phyloP scores from a whole-genome alignment of 2,329 filamentous ascomycete genomes.

The Pseudogymnoascus sp. region DNA sequence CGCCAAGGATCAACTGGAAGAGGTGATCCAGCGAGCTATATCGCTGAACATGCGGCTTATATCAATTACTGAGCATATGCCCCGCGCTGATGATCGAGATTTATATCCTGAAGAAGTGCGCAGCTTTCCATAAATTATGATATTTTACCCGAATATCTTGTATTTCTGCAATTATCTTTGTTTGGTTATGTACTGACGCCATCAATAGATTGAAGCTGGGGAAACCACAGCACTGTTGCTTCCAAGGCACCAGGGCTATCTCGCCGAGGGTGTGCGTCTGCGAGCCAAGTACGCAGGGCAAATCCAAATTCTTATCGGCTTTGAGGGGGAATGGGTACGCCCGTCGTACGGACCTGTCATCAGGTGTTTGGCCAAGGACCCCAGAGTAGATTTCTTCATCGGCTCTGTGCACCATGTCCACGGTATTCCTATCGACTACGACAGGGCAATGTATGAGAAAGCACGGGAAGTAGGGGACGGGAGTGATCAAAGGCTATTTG shows the following conservation, averaged over 20 bases:
- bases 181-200: constrained; percentile 12
- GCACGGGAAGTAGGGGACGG: constrained; percentile 35
- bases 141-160: constrained; percentile 2
- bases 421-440: constrained; percentile 82
- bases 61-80: constrained; percentile 92
- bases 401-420: constrained; percentile 88
- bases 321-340: constrained; percentile 90
- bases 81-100: constrained; percentile 62
- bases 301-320: constrained; percentile 77
- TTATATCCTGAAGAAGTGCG: constrained; percentile 84
- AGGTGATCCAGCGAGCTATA: constrained; percentile 73
- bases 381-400: constrained; percentile 78
- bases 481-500: constrained; percentile 65
- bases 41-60: constrained; percentile 70
- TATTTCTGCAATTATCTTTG: constrained; percentile 3
- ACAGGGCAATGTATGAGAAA: constrained; percentile 53
- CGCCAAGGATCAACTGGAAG: constrained; percentile 75
- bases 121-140: constrained; percentile 3
- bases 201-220: constrained; percentile 38
- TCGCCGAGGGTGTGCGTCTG: constrained; percentile 65
- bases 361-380: constrained; percentile 44
- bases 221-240: constrained; percentile 38
- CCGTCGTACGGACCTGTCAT: constrained; percentile 52
- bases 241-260: constrained; percentile 60
- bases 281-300: constrained; percentile 58